Conservation (phyloP, 2,329 filamentous ascomycete species). For the Alternaria angustiovoidea region DNA sequence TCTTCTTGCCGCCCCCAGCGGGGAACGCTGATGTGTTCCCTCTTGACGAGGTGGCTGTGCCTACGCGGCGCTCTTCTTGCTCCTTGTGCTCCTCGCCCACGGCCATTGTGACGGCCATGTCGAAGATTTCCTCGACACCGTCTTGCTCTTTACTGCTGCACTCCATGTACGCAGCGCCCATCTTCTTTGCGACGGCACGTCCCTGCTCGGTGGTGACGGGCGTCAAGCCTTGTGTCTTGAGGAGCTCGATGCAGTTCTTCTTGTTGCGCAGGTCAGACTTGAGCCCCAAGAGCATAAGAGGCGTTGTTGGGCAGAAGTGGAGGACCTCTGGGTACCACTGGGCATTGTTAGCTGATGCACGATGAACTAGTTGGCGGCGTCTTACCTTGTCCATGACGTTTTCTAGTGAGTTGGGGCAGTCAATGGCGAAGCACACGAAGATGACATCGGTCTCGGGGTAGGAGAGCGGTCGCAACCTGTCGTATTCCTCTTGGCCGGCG, state of each 20-base stretch:
- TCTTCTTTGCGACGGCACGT: slow-evolving; percentile 84
- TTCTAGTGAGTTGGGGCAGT: slow-evolving; percentile 96
- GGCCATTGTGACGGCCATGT: slow-evolving; percentile 86
- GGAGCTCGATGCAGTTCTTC: slow-evolving; percentile 96
- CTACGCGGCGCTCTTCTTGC: slow-evolving; percentile 30
- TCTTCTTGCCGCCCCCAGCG: slow-evolving; percentile 46
- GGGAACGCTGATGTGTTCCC: slow-evolving; percentile 32
- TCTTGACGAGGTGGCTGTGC: slow-evolving; percentile 23
- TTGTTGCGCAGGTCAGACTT: slow-evolving; percentile 97
- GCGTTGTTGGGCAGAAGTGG: slow-evolving; percentile 97
- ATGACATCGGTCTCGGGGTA: slow-evolving; percentile 98
- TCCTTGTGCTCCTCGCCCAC: slow-evolving; percentile 71
- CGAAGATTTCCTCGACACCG: slow-evolving; percentile 96
- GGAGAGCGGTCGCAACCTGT: slow-evolving; percentile 91
- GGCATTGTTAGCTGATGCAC: slow-evolving; percentile 36
- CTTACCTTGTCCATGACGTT: slow-evolving; percentile 98
- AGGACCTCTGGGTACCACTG: slow-evolving; percentile 99
- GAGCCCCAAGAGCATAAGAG: slow-evolving; percentile 91
- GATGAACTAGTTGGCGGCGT: not conserved
- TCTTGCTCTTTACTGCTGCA: slow-evolving; percentile 98
- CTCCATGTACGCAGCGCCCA: slow-evolving; percentile 96
- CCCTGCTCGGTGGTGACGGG: slow-evolving; percentile 94
- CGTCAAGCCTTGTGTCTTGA: slow-evolving; percentile 96
- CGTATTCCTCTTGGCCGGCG: slow-evolving; percentile 97
- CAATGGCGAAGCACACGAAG: slow-evolving; percentile 98